phyloP scores from a whole-genome alignment of 1,284 basidiomycete species.

The Paramarasmius palmivorus region DNA sequence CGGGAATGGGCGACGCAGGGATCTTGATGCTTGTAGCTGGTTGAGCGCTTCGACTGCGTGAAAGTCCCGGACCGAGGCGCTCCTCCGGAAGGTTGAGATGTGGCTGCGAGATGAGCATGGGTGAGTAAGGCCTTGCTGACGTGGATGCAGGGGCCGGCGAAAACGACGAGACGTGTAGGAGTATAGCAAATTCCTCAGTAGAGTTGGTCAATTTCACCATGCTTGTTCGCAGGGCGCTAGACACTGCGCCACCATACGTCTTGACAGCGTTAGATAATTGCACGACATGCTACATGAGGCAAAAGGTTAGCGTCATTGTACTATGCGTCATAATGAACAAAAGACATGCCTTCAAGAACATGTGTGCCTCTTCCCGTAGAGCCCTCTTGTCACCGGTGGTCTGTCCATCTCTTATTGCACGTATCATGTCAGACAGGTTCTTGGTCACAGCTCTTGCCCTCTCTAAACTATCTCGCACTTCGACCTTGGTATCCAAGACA shows the following conservation, averaged over 20 bases:
- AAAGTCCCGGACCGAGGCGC: slow-evolving; percentile 50
- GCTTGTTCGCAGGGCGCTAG: slow-evolving; percentile 58
- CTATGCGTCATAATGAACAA: slow-evolving; percentile 1
- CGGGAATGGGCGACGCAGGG: slow-evolving; percentile 31
- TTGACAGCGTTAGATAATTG: slow-evolving; percentile 69
- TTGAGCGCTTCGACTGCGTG: slow-evolving; percentile 61
- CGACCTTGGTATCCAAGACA: slow-evolving; percentile 35
- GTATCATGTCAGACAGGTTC: slow-evolving; percentile 54
- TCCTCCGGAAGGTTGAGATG: slow-evolving; percentile 5
- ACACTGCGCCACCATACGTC: slow-evolving; percentile 52
- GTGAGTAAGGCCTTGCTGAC: slow-evolving; percentile 57
- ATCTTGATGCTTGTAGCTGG: slow-evolving; percentile 44
- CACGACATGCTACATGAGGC: slow-evolving; percentile 57
- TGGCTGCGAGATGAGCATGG: slow-evolving; percentile 36
- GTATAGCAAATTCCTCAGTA: slow-evolving; percentile 77
- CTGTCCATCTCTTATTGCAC: slow-evolving; percentile 49
- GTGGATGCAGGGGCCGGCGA: slow-evolving; percentile 53
- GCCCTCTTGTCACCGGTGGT: slow-evolving; percentile 50
- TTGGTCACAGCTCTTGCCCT: slow-evolving; percentile 59
- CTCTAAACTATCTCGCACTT: slow-evolving; percentile 51
- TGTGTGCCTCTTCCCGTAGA: slow-evolving; percentile 68
- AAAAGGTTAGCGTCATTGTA: slow-evolving; percentile 11
- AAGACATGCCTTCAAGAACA: slow-evolving; percentile 66
- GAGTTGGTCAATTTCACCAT: slow-evolving; percentile 74
- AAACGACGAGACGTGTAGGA: slow-evolving; percentile 79